Percentiles rank a stretch among this genome's conserved stretches.
These are phyloP conservation scores for Gossypium trilobum DNA, from an alignment of 441 rosid species.

Conservation along the genomic window DNA sequence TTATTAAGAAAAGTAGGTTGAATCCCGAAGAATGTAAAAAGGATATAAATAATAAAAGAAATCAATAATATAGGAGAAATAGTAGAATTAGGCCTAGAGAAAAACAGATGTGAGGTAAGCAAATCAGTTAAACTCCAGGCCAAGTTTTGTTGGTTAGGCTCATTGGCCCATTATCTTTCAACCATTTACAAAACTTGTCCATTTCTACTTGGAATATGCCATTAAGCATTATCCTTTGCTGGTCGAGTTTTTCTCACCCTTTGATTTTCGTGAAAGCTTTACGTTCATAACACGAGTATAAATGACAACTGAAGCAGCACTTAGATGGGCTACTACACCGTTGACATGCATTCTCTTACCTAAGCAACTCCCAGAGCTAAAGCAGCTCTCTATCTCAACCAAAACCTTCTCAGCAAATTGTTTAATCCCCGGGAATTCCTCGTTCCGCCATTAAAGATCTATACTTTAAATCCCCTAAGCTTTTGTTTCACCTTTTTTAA, in stretches of 20 bases:
- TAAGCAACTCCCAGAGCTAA: neutral
- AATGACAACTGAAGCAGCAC: neutral
- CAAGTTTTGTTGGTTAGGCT: neutral
- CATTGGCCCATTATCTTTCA: neutral
- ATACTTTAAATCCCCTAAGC: conserved; percentile 8
- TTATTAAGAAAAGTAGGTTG: no score
- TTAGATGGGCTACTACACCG: neutral
- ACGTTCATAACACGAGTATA: neutral
- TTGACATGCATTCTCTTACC: neutral
- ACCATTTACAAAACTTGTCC: neutral
- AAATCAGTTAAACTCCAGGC: neutral
- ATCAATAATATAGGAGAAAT: no score
- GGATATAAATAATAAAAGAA: no score
- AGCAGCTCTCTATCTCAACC: neutral
- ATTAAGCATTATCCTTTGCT: neutral
- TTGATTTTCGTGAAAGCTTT: neutral
- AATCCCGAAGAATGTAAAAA: no score
- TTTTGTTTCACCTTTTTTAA: conserved; percentile 6
- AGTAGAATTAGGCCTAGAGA: no score
- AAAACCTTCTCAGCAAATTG: neutral
- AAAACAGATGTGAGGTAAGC: no score
- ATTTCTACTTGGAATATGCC: neutral
- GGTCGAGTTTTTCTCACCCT: neutral
- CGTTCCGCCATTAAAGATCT: conserved; percentile 25
- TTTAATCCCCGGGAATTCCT: conserved; percentile 12